Evolutionary conservation across 495 filamentous ascomycete species (phyloP).

Genomic region (Podospora fimiseda): DNA sequence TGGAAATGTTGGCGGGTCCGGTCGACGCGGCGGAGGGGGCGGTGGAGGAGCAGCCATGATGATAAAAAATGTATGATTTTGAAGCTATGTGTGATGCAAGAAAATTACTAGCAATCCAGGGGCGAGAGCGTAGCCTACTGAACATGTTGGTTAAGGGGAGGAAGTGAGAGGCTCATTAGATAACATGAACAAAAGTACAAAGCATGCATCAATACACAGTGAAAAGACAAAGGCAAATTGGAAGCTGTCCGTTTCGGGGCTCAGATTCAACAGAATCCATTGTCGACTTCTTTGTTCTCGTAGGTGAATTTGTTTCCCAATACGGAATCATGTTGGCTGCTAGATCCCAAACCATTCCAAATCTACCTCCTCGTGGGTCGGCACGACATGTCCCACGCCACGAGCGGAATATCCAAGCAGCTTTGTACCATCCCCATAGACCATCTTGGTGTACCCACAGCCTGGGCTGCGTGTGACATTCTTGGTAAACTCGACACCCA

Average conservation of each 20-base stretch:
- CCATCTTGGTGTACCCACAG: constrained; percentile 34
- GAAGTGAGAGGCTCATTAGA: too few species aligned
- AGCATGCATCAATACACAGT: too few species aligned
- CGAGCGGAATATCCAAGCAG: constrained; percentile 37
- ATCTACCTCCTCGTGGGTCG: constrained; percentile 31
- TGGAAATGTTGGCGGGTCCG: too few species aligned
- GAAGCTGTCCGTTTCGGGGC: not conserved
- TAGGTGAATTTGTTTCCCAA: not conserved
- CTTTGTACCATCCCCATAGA: constrained; percentile 38
- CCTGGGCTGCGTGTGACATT: constrained; percentile 31
- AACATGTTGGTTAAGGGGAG: too few species aligned
- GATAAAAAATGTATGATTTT: not conserved
- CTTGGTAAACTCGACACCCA: constrained; percentile 27
- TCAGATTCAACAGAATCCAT: not conserved
- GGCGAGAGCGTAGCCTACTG: too few species aligned
- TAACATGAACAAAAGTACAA: too few species aligned
- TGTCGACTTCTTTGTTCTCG: not conserved
- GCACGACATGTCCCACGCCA: constrained; percentile 46
- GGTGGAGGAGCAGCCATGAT: not conserved
- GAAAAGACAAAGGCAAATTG: too few species aligned
- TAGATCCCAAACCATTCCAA: constrained; percentile 35
- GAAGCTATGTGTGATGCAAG: not conserved
- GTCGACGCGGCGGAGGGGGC: not conserved
- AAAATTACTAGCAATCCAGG: too few species aligned
- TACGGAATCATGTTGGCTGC: not conserved